A percentile compares a stretch with the other conserved stretches of the same genome.
phyloP scores from a whole-genome alignment of 2,329 filamentous ascomycete species.

The Teratosphaeria pseudoeucalypti region DNA sequence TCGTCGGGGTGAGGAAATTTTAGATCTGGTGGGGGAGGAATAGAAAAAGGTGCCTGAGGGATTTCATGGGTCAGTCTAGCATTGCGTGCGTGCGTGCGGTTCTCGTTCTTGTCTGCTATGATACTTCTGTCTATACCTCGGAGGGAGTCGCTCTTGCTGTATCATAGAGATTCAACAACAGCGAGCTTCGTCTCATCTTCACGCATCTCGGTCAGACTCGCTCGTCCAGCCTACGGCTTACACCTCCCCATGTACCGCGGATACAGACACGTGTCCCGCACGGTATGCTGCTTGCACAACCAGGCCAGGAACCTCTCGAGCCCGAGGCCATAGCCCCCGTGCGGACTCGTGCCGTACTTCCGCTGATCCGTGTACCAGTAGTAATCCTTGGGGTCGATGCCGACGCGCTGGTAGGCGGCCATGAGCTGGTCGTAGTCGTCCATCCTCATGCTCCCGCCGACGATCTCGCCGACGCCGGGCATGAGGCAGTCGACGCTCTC shows the following conservation, averaged over 20 bases:
- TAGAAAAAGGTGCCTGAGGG: neutral
- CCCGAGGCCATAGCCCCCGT: slow-evolving; percentile 88
- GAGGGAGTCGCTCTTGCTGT: neutral
- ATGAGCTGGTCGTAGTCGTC: slow-evolving; percentile 82
- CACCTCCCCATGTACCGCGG: slow-evolving; percentile 72
- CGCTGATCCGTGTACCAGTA: slow-evolving; percentile 86
- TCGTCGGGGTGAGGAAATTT: neutral
- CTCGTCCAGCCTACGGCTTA: slow-evolving; percentile 47
- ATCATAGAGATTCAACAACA: neutral
- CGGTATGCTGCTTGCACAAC: slow-evolving; percentile 56
- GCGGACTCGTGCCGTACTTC: slow-evolving; percentile 81
- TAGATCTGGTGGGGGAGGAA: neutral
- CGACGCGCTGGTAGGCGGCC: slow-evolving; percentile 75
- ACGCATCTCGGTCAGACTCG: no score
- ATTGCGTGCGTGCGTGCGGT: neutral
- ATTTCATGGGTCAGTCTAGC: neutral
- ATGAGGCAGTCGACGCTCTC: slow-evolving; percentile 82
- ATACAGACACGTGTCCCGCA: slow-evolving; percentile 62
- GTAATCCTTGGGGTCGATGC: slow-evolving; percentile 74
- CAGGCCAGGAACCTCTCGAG: slow-evolving; percentile 69
- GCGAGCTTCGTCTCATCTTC: no score
- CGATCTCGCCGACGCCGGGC: slow-evolving; percentile 95
- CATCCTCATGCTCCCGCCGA: slow-evolving; percentile 95
- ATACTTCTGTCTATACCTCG: neutral
- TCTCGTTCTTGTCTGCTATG: neutral